These are phyloP conservation scores for Pseudogymnoascus destructans DNA, from an alignment of 2,329 filamentous ascomycete species.

Conservation along the genomic window DNA sequence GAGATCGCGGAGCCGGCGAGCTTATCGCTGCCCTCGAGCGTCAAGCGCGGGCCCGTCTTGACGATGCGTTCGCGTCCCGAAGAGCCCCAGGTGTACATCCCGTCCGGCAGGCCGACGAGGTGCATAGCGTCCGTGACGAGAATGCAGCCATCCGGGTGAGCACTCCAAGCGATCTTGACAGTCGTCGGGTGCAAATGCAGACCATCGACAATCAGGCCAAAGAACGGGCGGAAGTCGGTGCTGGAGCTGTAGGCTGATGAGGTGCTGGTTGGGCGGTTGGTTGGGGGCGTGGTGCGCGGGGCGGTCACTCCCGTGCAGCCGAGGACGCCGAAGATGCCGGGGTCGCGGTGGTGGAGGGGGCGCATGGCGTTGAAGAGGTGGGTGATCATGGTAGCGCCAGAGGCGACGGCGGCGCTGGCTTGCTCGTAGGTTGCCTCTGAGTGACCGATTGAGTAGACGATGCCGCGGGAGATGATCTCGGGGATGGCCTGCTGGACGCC, in stretches of 20 bases:
- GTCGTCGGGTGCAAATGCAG: slow-evolving; percentile 82
- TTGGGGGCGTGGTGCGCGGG: slow-evolving; percentile 15
- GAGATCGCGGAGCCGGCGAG: slow-evolving; percentile 66
- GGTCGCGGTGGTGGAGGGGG: slow-evolving; percentile 80
- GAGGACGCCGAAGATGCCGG: slow-evolving; percentile 76
- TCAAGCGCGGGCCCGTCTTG: slow-evolving; percentile 59
- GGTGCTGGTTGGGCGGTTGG: slow-evolving; percentile 11
- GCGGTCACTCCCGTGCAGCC: slow-evolving; percentile 45
- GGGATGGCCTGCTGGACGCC: slow-evolving; percentile 54
- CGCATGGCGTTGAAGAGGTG: slow-evolving; percentile 93
- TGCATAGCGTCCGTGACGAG: slow-evolving; percentile 91
- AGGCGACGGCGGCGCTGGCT: slow-evolving; percentile 55
- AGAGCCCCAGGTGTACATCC: slow-evolving; percentile 58
- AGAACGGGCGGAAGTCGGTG: slow-evolving; percentile 48
- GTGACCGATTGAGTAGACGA: slow-evolving; percentile 72
- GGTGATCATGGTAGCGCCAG: slow-evolving; percentile 78
- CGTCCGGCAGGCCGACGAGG: slow-evolving; percentile 70
- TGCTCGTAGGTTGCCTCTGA: slow-evolving; percentile 80
- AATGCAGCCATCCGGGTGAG: slow-evolving; percentile 72
- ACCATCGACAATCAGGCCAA: slow-evolving; percentile 81
- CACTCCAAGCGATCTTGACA: slow-evolving; percentile 78
- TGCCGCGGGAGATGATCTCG: slow-evolving; percentile 48
- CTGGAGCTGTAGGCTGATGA: neutral
- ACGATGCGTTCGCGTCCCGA: slow-evolving; percentile 57
- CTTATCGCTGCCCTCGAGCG: slow-evolving; percentile 63